These are phyloP conservation scores for Xeromyces bisporus DNA, from an alignment of 495 filamentous ascomycete species.

Conservation along the genomic window DNA sequence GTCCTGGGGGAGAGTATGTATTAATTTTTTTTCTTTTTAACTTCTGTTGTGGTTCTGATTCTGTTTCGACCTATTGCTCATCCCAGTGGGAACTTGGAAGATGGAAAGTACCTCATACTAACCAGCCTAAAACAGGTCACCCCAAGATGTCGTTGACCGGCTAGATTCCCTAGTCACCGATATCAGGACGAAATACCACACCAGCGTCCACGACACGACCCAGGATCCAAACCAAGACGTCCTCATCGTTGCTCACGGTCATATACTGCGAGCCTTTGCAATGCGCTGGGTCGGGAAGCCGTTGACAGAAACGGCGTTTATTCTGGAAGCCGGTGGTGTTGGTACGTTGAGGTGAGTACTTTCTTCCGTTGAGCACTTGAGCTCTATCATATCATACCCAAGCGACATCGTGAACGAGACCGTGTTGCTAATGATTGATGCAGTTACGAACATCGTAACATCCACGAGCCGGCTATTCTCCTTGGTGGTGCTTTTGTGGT, in stretches of 20 bases:
- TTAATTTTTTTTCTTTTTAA: constrained; percentile 2
- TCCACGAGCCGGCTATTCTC: constrained; percentile 54
- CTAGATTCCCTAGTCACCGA: constrained; percentile 61
- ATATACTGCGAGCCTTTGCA: constrained; percentile 76
- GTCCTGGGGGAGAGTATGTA: constrained; percentile 47
- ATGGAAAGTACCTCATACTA: too few relatives aligned
- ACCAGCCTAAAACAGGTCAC: constrained; percentile 20
- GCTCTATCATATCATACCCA: neutral
- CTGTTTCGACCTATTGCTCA: too few relatives aligned
- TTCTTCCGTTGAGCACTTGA: neutral
- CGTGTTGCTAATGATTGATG: constrained; percentile 4
- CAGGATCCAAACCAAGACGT: constrained; percentile 41
- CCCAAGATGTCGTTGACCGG: constrained; percentile 47
- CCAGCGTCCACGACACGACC: constrained; percentile 11
- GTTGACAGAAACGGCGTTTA: constrained; percentile 34
- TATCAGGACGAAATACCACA: constrained; percentile 44
- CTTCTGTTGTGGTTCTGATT: too few relatives aligned
- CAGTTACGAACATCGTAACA: constrained; percentile 51
- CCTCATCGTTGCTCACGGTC: constrained; percentile 63
- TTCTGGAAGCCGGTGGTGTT: constrained; percentile 67
- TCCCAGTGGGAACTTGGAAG: too few relatives aligned
- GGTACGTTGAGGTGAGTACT: constrained; percentile 51
- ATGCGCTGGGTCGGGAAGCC: constrained; percentile 70
- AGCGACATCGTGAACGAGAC: neutral
- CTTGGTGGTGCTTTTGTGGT: constrained; percentile 37